A percentile compares a stretch with the other conserved stretches of the same genome.
Conservation (phyloP, 495 filamentous ascomycete genomes). For the Bacidia gigantensis region DNA sequence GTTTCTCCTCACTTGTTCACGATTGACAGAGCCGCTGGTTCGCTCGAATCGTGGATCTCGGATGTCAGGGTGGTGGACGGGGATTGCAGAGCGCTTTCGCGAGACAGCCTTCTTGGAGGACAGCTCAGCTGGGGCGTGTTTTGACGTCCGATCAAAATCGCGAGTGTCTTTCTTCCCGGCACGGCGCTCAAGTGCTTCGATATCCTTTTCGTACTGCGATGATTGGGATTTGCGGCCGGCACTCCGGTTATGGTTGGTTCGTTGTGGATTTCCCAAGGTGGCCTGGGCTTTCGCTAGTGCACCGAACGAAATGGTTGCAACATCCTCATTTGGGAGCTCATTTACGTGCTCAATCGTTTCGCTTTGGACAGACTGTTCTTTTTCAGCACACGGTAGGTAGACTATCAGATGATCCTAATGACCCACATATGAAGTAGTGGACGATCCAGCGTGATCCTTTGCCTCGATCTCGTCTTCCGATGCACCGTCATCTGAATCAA, state of each 20-base stretch:
- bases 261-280: slow-evolving; percentile 38
- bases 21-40: slow-evolving; percentile 32
- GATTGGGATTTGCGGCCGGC: neutral
- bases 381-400: no score
- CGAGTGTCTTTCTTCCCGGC: slow-evolving; percentile 24
- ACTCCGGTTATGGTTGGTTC: slow-evolving; percentile 9
- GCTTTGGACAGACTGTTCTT: no score
- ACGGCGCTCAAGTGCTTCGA: slow-evolving; percentile 29
- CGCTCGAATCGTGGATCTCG: slow-evolving; percentile 86
- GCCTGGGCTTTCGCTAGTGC: slow-evolving; percentile 75
- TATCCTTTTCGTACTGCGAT: slow-evolving; percentile 23
- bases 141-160: slow-evolving; percentile 46
- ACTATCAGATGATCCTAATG: no score
- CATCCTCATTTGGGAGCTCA: slow-evolving; percentile 5
- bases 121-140: slow-evolving; percentile 75
- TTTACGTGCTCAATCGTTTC: neutral
- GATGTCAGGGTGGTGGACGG: slow-evolving; percentile 24
- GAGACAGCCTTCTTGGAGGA: slow-evolving; percentile 72
- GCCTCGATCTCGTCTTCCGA: no score
- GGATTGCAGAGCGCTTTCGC: slow-evolving; percentile 58
- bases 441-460: no score
- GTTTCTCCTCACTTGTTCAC: slow-evolving; percentile 42
- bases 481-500: no score
- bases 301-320: slow-evolving; percentile 62
- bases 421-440: no score